phyloP scores from a whole-genome alignment of 768 basidiomycete species.

The Chalciporus sphaerocephalus region DNA sequence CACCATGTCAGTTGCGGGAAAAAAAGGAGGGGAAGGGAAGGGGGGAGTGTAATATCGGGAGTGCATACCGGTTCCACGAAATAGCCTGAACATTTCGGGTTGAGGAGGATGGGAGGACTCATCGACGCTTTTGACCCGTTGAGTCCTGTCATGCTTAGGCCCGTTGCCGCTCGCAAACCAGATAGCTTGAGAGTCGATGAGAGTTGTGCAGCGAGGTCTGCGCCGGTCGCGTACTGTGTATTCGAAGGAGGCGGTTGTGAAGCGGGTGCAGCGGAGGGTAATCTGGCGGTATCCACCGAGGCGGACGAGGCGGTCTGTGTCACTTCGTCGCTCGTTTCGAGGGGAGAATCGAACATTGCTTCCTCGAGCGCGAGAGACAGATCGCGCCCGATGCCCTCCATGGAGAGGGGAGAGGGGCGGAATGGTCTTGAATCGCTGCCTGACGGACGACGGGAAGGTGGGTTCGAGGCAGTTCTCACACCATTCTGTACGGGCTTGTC shows the following conservation, averaged over 20 bases:
- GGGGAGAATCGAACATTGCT: conserved; percentile 2
- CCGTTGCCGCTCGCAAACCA: conserved; percentile 37
- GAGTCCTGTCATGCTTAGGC: conserved; percentile 28
- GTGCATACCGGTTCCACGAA: conserved; percentile 88
- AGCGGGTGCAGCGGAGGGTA: not conserved
- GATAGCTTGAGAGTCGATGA: conserved; percentile 46
- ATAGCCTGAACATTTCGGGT: conserved; percentile 90
- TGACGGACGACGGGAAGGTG: conserved; percentile 9
- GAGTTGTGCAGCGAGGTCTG: conserved; percentile 44
- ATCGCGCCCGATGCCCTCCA: conserved; percentile 32
- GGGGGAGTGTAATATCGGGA: not conserved
- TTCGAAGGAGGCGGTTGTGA: conserved; percentile 1
- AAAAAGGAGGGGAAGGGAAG: not conserved
- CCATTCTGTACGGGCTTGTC: conserved; percentile 13
- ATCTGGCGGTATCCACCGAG: not conserved
- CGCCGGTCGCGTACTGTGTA: conserved; percentile 13
- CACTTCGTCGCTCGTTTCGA: not conserved
- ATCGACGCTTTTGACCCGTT: conserved; percentile 13
- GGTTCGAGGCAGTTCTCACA: not conserved
- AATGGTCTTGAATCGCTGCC: conserved; percentile 8
- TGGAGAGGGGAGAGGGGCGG: conserved; percentile 23
- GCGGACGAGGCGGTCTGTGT: conserved; percentile 1
- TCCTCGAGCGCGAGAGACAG: conserved; percentile 30
- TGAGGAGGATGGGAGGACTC: conserved; percentile 66
- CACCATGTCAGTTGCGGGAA: not conserved